phyloP scores from a whole-genome alignment of 768 basidiomycete genomes.

The Tylopilus rubrobrunneus region DNA sequence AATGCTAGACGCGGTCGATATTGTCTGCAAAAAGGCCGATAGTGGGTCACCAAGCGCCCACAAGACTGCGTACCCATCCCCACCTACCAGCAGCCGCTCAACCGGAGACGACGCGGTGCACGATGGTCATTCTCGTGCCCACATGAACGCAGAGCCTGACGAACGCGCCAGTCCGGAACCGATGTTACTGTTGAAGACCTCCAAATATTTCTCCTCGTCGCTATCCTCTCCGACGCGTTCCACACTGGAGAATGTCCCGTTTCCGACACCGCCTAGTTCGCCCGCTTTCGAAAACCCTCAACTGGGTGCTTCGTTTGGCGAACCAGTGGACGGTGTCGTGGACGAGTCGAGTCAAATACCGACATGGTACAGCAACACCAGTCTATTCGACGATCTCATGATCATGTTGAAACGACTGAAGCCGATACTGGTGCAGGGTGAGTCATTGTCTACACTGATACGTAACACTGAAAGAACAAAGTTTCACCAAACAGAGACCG shows the following conservation, averaged over 20 bases:
- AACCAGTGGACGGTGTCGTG: background rate
- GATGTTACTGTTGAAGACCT: constrained; percentile 3
- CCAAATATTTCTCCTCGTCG: constrained; percentile 18
- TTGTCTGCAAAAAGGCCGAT: background rate
- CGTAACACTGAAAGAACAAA: background rate
- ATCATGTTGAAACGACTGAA: constrained; percentile 27
- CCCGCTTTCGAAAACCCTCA: constrained; percentile 4
- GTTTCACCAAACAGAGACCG: constrained; percentile 35
- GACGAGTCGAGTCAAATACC: background rate
- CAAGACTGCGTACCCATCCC: constrained; percentile 5
- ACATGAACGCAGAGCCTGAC: background rate
- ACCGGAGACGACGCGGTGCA: background rate
- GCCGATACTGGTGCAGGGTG: constrained; percentile 31
- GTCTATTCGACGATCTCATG: constrained; percentile 22
- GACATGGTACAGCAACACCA: background rate
- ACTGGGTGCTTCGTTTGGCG: background rate
- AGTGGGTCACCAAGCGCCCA: background rate
- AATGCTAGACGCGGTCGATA: constrained; percentile 19
- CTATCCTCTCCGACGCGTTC: background rate
- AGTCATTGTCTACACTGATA: background rate
- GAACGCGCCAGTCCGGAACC: background rate
- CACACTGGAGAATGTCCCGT: background rate
- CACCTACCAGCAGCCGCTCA: background rate
- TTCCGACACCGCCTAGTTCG: constrained; percentile 1
- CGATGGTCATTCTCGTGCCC: background rate